Evolutionary conservation across 202 grass and related monocot species (phyloP).

Genomic region (Dendrocalamus latiflorus): DNA sequence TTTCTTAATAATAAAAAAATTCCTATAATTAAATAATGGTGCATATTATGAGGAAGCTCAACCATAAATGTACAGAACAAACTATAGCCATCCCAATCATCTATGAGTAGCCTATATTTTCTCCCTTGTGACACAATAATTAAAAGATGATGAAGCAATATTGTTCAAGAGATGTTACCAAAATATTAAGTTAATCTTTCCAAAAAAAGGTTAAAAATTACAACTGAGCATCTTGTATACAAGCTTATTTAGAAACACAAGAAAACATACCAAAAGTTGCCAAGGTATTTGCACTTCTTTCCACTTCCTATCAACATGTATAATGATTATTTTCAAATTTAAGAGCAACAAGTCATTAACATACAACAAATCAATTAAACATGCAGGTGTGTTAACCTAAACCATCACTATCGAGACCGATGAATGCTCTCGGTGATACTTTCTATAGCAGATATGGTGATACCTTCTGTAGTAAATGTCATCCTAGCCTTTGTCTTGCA

Average conservation of each 20-base stretch:
- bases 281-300: slow-evolving; percentile 75
- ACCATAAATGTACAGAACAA: neutral
- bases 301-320: slow-evolving; percentile 55
- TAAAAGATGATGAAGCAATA: neutral
- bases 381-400: slow-evolving; percentile 49
- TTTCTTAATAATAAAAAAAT: neutral
- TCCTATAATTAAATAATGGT: neutral
- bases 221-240: neutral
- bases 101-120: neutral
- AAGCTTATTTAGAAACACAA: neutral
- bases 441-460: too few species aligned
- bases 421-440: too few species aligned
- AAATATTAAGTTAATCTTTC: neutral
- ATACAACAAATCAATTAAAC: slow-evolving; percentile 5
- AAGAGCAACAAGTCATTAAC: neutral
- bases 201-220: neutral
- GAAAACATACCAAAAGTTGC: slow-evolving; percentile 68
- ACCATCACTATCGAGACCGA: slow-evolving; percentile 95
- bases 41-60: neutral
- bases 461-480: too few species aligned
- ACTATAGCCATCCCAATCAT: neutral
- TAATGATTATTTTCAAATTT: neutral
- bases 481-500: too few species aligned
- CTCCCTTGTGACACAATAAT: neutral
- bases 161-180: neutral